Evolutionary conservation across 2,329 filamentous ascomycete genomes (phyloP), one percentile per base, ranked within the genome.

Genomic region (Venturia asperata): DNA sequence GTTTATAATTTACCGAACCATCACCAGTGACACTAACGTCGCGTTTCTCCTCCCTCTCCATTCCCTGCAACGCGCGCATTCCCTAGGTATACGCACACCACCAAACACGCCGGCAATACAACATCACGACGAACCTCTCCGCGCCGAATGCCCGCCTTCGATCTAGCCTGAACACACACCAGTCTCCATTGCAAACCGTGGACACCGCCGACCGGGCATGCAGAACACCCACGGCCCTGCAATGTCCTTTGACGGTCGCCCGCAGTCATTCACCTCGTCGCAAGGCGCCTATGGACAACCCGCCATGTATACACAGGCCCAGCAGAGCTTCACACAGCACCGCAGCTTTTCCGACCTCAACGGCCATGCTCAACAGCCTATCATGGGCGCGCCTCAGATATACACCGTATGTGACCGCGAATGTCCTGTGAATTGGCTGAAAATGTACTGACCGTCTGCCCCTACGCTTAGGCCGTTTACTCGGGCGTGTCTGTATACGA

Each of bases 401-500:
- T 82, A 82, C 69, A 81, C 80, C 10, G 79, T 80, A 70, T 62
- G 77, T 70, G 55, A 24, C 17, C 6, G 21, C 21, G 17, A 45
- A 30, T 9, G 2, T 17, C 63, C 24, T 45, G 4, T 49, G 4
- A 61, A 24, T 5, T 13, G 15, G 6, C 39, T n/a, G 5, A 4
- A 17, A 63, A 55, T 37, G 11, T 24, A 21, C 45, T 63, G 55
- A 63, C 24, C 13, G 19, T n/a, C 5, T 58, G 17, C n/a, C 24
- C 49, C 24, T 17, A 47, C 41, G 58, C 65, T 69, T 67, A 85
- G 86, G 93, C 93, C 67, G 90, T 95, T 49, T 97, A 97, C 76
- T 97, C 93, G 9, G 92, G 92, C 70, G 91, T 97, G 58, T 88
- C 93, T 67, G 94, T 99, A 19, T 99, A 97, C 79, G 94, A 99